Evolutionary conservation across 2,329 filamentous ascomycete genomes (phyloP).

Genomic region (Xylaria sp.): DNA sequence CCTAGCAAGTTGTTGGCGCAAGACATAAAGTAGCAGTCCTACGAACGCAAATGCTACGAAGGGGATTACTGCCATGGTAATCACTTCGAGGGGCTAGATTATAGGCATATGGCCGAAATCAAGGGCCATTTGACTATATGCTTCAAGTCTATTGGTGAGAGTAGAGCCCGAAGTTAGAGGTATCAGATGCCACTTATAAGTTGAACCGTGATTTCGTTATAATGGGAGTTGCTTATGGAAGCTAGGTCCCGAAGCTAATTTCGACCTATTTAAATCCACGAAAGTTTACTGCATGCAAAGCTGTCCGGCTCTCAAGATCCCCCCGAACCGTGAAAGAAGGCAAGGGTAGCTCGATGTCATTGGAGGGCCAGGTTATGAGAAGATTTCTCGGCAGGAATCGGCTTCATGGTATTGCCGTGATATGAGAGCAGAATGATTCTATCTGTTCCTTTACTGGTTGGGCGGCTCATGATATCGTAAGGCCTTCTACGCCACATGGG

Average conservation of each 20-base stretch:
- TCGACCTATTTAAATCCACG: neutral
- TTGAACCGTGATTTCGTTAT: neutral
- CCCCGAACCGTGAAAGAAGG: neutral
- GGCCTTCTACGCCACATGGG: neutral
- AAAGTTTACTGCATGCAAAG: slow-evolving; percentile 29
- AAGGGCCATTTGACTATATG: slow-evolving; percentile 18
- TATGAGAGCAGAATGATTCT: slow-evolving; percentile 1
- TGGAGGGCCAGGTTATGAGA: slow-evolving; percentile 10
- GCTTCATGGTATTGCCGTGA: neutral
- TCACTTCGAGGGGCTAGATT: slow-evolving; percentile 1
- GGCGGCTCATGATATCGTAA: slow-evolving; percentile 1
- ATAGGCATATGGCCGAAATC: slow-evolving; percentile 13
- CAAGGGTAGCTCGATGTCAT: slow-evolving; percentile 4
- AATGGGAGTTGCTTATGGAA: neutral
- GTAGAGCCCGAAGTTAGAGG: neutral
- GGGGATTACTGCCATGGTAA: slow-evolving; percentile 39
- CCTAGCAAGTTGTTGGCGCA: slow-evolving; percentile 35
- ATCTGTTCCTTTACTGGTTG: slow-evolving; percentile 6
- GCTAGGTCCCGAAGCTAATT: neutral
- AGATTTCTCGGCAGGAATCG: neutral
- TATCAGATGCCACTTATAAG: slow-evolving; percentile 21
- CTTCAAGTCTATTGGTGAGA: neutral
- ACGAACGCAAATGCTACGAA: slow-evolving; percentile 37
- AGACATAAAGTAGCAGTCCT: slow-evolving; percentile 34
- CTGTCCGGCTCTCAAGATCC: neutral